Evolutionary conservation across 2,329 filamentous ascomycete genomes (phyloP).

Genomic region (Cladosporium oxysporum): DNA sequence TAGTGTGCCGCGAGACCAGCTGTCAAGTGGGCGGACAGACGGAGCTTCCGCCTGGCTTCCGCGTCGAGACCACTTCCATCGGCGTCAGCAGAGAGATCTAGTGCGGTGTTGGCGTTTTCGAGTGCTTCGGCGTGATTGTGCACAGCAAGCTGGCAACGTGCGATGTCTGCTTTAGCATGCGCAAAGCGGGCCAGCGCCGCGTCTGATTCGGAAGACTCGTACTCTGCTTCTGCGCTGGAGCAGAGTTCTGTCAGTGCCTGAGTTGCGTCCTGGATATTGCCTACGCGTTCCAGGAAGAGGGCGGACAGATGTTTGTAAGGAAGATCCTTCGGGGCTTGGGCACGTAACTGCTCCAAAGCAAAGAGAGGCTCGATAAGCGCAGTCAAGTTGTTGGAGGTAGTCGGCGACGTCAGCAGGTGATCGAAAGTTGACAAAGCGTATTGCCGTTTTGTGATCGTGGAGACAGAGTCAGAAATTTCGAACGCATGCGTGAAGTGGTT

Average conservation of each 20-base stretch:
- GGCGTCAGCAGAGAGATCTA: conserved; percentile 75
- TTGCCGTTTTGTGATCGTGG: conserved; percentile 71
- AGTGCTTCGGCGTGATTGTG: conserved; percentile 67
- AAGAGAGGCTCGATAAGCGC: conserved; percentile 83
- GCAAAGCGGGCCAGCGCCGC: conserved; percentile 74
- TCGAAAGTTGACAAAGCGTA: conserved; percentile 85
- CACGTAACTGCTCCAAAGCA: conserved; percentile 77
- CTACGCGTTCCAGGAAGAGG: conserved; percentile 78
- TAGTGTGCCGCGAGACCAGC: conserved; percentile 82
- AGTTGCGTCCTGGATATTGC: conserved; percentile 66
- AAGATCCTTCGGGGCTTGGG: conserved; percentile 69
- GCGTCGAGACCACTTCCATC: conserved; percentile 62
- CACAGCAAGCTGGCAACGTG: conserved; percentile 75
- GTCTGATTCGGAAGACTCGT: conserved; percentile 78
- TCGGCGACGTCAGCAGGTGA: conserved; percentile 63
- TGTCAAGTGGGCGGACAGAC: conserved; percentile 83
- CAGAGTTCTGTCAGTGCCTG: conserved; percentile 67
- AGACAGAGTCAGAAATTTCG: conserved; percentile 81
- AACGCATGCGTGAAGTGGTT: conserved; percentile 91
- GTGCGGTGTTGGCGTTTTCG: conserved; percentile 76
- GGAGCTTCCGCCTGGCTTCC: conserved; percentile 67
- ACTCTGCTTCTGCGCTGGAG: conserved; percentile 72
- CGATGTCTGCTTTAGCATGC: conserved; percentile 81
- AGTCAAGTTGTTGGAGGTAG: conserved; percentile 54
- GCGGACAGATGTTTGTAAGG: conserved; percentile 75